Percentiles rank a stretch among this genome's conserved stretches.
phyloP scores from a whole-genome alignment of 805 yeast species.

The Suhomyces sp. region DNA sequence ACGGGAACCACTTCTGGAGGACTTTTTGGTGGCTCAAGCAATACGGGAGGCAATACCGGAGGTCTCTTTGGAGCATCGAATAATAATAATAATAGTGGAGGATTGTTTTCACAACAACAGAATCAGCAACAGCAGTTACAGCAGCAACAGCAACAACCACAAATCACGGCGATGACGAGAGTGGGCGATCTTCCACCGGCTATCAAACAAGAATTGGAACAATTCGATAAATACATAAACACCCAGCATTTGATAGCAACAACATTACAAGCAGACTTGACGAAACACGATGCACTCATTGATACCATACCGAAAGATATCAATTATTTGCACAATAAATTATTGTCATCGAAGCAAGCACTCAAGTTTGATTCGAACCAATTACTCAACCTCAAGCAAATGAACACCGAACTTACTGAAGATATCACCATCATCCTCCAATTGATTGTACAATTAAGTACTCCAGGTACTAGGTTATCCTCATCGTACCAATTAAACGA shows the following conservation, averaged over 20 bases:
- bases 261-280: slow-evolving; percentile 57
- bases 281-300: slow-evolving; percentile 63
- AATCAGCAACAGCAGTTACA: slow-evolving; percentile 35
- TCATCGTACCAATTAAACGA: slow-evolving; percentile 55
- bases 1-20: slow-evolving; percentile 5
- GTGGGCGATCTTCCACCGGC: slow-evolving; percentile 73
- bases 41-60: slow-evolving; percentile 9
- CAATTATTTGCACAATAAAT: slow-evolving; percentile 57
- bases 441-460: slow-evolving; percentile 49
- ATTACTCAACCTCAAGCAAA: slow-evolving; percentile 31
- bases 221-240: slow-evolving; percentile 69
- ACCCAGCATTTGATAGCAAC: slow-evolving; percentile 73
- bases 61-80: slow-evolving; percentile 9
- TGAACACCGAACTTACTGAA: slow-evolving; percentile 42
- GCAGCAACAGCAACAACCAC: slow-evolving; percentile 44
- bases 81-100: slow-evolving; percentile 1
- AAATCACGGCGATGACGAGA: slow-evolving; percentile 69
- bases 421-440: slow-evolving; percentile 56
- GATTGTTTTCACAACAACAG: slow-evolving; percentile 9
- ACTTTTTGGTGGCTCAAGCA: slow-evolving; percentile 14
- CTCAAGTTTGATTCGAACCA: slow-evolving; percentile 46
- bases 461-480: slow-evolving; percentile 57
- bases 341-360: slow-evolving; percentile 66
- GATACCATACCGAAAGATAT: slow-evolving; percentile 74
- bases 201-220: slow-evolving; percentile 66